Conservation (phyloP, 768 basidiomycete species). For the Leccinum arenicola region DNA sequence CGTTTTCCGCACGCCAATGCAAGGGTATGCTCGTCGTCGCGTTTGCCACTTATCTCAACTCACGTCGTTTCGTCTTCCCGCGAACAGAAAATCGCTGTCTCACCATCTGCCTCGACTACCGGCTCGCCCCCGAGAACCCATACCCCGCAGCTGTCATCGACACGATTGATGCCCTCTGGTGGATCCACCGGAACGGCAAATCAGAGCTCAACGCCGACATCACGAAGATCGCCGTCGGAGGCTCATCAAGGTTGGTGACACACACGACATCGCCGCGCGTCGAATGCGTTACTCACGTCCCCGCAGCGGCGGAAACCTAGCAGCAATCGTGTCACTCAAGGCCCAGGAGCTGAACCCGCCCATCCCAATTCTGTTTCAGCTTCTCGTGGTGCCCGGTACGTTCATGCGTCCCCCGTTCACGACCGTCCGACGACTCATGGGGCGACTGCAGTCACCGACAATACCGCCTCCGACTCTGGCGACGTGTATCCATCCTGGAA, state of each 20-base stretch:
- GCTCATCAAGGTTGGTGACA: slow-evolving; percentile 54
- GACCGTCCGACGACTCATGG: not conserved
- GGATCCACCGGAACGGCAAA: slow-evolving; percentile 52
- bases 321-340: slow-evolving; percentile 63
- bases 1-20: slow-evolving; percentile 42
- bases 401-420: not conserved
- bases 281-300: not conserved
- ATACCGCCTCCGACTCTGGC: slow-evolving; percentile 49
- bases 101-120: slow-evolving; percentile 66
- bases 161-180: slow-evolving; percentile 61
- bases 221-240: slow-evolving; percentile 62
- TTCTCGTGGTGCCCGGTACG: slow-evolving; percentile 59
- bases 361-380: slow-evolving; percentile 59
- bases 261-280: not conserved
- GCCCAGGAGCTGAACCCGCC: slow-evolving; percentile 47
- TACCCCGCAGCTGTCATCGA: slow-evolving; percentile 74
- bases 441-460: slow-evolving; percentile 50
- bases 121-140: slow-evolving; percentile 66
- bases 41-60: not conserved
- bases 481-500: slow-evolving; percentile 48
- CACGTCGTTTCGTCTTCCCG: not conserved
- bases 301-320: slow-evolving; percentile 66
- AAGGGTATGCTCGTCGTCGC: slow-evolving; percentile 13
- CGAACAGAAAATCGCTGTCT: slow-evolving; percentile 55
- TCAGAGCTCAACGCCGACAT: slow-evolving; percentile 46